Evolutionary conservation across 257 asterid species (phyloP).

Genomic region (Parsonsia alboflavescens): DNA sequence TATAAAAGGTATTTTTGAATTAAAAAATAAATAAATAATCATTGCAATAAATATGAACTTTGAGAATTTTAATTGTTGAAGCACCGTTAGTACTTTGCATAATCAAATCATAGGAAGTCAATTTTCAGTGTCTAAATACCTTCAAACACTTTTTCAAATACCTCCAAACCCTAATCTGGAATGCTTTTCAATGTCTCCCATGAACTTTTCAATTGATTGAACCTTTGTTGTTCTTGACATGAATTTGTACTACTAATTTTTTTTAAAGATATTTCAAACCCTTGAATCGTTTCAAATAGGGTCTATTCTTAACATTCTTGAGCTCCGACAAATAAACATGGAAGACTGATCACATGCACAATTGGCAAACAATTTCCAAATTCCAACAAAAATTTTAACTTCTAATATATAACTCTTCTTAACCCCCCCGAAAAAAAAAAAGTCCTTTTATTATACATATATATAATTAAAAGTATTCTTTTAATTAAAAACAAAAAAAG

Average conservation of each 20-base stretch:
- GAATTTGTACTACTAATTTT: neutral
- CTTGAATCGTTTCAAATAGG: neutral
- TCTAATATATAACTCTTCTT: neutral
- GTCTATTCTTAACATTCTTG: neutral
- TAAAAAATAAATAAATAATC: too few species aligned
- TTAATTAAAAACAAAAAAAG: neutral
- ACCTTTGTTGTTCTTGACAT: neutral
- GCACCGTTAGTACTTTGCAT: too few species aligned
- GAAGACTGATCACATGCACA: neutral
- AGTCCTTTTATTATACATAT: too few species aligned
- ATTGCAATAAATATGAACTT: too few species aligned
- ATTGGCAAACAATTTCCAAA: neutral
- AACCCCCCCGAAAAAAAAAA: neutral
- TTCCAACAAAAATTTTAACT: neutral
- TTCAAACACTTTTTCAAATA: neutral
- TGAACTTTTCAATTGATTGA: neutral
- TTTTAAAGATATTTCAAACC: neutral
- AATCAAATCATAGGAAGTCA: neutral
- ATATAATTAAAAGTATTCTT: too few species aligned
- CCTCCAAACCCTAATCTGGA: neutral
- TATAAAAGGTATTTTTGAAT: too few species aligned
- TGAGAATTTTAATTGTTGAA: too few species aligned
- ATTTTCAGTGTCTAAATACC: neutral
- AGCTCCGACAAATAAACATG: constrained; percentile 6
- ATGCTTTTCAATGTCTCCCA: neutral